Percentiles rank a stretch among this genome's conserved stretches.
These are phyloP conservation scores for Tagetes patula DNA, from an alignment of 129 eudicot genomes.

Conservation along the genomic window DNA sequence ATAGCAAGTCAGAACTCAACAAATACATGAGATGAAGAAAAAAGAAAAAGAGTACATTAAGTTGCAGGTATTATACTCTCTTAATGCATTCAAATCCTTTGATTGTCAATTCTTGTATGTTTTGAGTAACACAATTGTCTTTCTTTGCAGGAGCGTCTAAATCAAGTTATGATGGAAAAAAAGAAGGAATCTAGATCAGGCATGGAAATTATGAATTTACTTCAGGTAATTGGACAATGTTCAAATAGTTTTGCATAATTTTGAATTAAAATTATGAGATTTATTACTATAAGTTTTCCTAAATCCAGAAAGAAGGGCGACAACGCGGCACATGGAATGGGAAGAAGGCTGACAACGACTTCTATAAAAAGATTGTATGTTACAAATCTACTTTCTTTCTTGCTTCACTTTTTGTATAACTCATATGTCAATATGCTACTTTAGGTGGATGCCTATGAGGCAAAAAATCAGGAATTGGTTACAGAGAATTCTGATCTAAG, in stretches of 20 bases:
- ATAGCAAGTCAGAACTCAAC: slow-evolving; percentile 98
- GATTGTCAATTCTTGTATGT: background rate
- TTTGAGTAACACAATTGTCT: slow-evolving; percentile 14
- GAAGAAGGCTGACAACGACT: slow-evolving; percentile 93
- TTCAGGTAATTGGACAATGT: slow-evolving; percentile 62
- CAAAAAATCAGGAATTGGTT: slow-evolving; percentile 89
- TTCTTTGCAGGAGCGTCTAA: slow-evolving; percentile 69
- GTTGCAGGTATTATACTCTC: slow-evolving; percentile 64
- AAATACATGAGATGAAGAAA: slow-evolving; percentile 97
- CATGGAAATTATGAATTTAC: slow-evolving; percentile 97
- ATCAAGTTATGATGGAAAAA: slow-evolving; percentile 96
- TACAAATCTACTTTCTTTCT: slow-evolving; percentile 1
- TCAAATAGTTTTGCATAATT: slow-evolving; percentile 14
- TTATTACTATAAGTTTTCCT: slow-evolving; percentile 9
- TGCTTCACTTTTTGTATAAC: background rate
- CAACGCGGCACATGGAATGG: slow-evolving; percentile 99
- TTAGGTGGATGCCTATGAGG: slow-evolving; percentile 96
- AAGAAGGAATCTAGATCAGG: slow-evolving; percentile 99
- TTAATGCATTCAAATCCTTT: slow-evolving; percentile 7
- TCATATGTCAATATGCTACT: slow-evolving; percentile 18
- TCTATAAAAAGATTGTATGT: slow-evolving; percentile 91
- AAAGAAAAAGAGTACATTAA: slow-evolving; percentile 92
- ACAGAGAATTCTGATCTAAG: slow-evolving; percentile 91
- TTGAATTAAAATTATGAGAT: background rate
- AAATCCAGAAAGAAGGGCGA: slow-evolving; percentile 92